phyloP scores from a whole-genome alignment of 306 rosid species.

The Gastrolobium bilobum region DNA sequence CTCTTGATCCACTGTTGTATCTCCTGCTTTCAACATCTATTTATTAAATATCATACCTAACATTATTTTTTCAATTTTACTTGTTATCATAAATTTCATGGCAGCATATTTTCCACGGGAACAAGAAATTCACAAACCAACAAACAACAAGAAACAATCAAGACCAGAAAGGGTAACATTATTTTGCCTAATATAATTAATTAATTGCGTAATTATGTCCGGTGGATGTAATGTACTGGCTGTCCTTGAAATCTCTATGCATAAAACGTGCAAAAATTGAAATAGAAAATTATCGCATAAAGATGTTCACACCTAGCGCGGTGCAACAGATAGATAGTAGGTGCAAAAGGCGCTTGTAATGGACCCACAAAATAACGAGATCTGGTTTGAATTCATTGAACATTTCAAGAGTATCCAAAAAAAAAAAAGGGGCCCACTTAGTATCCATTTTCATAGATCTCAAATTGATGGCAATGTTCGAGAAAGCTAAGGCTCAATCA shows the following conservation, averaged over 20 bases:
- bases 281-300: neutral
- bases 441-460: neutral
- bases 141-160: neutral
- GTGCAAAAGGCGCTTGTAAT: neutral
- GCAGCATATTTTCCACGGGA: constrained; percentile 17
- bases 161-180: neutral
- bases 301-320: neutral
- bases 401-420: neutral
- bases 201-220: neutral
- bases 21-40: constrained; percentile 60
- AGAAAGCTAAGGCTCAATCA: neutral
- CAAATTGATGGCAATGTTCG: neutral
- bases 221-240: neutral
- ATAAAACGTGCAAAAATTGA: neutral
- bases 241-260: neutral
- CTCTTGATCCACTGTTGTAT: constrained; percentile 71
- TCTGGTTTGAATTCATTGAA: neutral
- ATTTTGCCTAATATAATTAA: neutral
- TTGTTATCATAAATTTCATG: too few species aligned
- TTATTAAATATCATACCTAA: neutral
- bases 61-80: neutral
- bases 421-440: neutral
- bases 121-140: neutral
- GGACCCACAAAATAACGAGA: neutral
- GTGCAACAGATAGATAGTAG: neutral